These are phyloP conservation scores for Coemansia sp. DNA, from an alignment of 192 early-diverging fungal genomes.

Conservation along the genomic window DNA sequence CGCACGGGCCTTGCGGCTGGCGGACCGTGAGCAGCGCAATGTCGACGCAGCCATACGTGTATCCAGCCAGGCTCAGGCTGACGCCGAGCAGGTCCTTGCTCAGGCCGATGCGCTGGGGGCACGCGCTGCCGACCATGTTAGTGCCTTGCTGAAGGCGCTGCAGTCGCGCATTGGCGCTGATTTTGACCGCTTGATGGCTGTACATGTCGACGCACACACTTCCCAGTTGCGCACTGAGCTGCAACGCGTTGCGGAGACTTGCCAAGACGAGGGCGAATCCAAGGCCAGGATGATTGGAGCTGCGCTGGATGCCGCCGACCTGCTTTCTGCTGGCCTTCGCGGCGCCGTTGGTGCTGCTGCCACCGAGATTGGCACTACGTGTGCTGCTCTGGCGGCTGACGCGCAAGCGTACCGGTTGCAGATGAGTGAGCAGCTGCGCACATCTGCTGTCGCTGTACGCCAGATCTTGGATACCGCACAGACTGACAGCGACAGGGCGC, in stretches of 20 bases:
- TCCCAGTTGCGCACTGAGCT: constrained; percentile 9
- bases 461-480: background rate
- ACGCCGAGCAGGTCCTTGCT: background rate
- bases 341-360: background rate
- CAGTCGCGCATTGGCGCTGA: constrained; percentile 24
- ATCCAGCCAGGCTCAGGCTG: background rate
- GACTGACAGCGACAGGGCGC: background rate
- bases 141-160: constrained; percentile 21
- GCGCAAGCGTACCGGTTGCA: background rate
- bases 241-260: background rate
- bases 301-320: background rate
- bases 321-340: constrained; percentile 7
- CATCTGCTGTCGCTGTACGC: background rate
- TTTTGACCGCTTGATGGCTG: constrained; percentile 21
- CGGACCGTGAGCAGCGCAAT: constrained; percentile 19
- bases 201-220: constrained; percentile 9
- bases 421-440: background rate
- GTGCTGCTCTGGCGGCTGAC: background rate
- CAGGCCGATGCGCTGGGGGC: background rate
- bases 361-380: background rate
- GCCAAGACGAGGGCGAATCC: background rate
- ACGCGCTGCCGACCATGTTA: constrained; percentile 4
- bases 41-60: constrained; percentile 10
- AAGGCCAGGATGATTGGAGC: background rate
- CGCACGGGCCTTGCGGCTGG: constrained; percentile 20